A percentile compares a stretch with the other conserved stretches of the same genome.
Conservation (phyloP, 139 green algal genomes). For the Raphidocelis subcapitata region DNA sequence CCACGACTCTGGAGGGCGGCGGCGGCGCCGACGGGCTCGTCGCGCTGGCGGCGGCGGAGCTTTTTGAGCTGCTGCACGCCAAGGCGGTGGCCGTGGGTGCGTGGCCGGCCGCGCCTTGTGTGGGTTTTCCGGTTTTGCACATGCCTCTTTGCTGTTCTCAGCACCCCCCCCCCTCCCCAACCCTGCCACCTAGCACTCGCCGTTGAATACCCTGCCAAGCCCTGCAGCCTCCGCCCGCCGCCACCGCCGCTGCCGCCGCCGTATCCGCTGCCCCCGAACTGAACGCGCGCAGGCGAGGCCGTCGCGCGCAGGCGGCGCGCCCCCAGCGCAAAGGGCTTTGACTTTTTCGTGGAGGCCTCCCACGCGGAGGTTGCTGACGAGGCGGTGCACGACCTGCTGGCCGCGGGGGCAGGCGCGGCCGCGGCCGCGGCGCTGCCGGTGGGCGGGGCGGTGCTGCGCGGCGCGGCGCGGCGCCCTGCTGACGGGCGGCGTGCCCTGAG, state of each 20-base stretch:
- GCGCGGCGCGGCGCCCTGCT: neutral
- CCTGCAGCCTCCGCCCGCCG: too few relatives aligned
- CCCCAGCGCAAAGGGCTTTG: slow-evolving; percentile 51
- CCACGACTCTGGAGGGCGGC: slow-evolving; percentile 49
- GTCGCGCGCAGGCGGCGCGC: slow-evolving; percentile 40
- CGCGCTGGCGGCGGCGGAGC: slow-evolving; percentile 40
- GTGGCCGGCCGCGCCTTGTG: too few relatives aligned
- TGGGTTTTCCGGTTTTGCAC: too few relatives aligned
- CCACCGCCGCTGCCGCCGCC: too few relatives aligned
- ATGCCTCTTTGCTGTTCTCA: too few relatives aligned
- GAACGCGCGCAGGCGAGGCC: slow-evolving; percentile 3
- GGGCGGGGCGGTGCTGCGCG: neutral
- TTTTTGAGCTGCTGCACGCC: slow-evolving; percentile 60
- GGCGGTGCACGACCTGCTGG: slow-evolving; percentile 47
- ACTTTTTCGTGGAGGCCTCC: slow-evolving; percentile 62
- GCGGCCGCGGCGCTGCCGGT: slow-evolving; percentile 25
- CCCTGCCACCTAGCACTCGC: too few relatives aligned
- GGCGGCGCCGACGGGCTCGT: slow-evolving; percentile 46
- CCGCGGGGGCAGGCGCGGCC: slow-evolving; percentile 22
- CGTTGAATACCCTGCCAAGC: too few relatives aligned
- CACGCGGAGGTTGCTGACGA: slow-evolving; percentile 67
- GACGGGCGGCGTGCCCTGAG: too few relatives aligned
- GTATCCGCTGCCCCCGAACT: too few relatives aligned
- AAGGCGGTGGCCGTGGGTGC: slow-evolving; percentile 57
- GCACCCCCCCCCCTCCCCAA: too few relatives aligned